A percentile compares a stretch with the other conserved stretches of the same genome.
Evolutionary conservation across 228 moss, liverwort and hornwort species (phyloP).

Genomic region (Sphagnum magellanicum): DNA sequence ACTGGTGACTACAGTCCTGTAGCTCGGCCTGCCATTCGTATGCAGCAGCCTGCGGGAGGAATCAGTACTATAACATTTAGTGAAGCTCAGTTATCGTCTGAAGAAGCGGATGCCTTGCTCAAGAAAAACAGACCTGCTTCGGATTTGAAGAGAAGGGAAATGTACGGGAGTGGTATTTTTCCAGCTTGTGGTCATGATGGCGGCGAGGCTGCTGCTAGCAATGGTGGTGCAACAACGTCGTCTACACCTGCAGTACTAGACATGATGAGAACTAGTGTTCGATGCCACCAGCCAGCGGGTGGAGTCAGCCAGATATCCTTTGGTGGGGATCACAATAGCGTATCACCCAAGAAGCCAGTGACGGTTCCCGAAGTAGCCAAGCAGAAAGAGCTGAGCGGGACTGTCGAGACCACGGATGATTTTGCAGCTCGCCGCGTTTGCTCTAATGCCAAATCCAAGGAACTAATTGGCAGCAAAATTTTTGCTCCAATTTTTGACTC

Average conservation of each 20-base stretch:
- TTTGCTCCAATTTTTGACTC: slow-evolving; percentile 60
- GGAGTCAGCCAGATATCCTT: slow-evolving; percentile 66
- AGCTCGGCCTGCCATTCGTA: slow-evolving; percentile 58
- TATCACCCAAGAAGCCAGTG: slow-evolving; percentile 50
- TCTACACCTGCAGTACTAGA: slow-evolving; percentile 11
- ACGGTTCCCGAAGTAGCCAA: slow-evolving; percentile 66
- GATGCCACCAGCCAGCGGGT: slow-evolving; percentile 61
- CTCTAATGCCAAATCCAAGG: slow-evolving; percentile 81
- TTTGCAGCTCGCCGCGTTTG: slow-evolving; percentile 51
- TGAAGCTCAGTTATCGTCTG: slow-evolving; percentile 43
- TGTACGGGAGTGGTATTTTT: slow-evolving; percentile 91
- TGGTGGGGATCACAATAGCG: slow-evolving; percentile 55
- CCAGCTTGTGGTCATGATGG: slow-evolving; percentile 54
- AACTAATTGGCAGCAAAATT: slow-evolving; percentile 87
- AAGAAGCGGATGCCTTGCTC: slow-evolving; percentile 64
- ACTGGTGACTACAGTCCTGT: slow-evolving; percentile 28
- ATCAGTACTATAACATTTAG: slow-evolving; percentile 69
- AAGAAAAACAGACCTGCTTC: slow-evolving; percentile 67
- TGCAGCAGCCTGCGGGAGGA: slow-evolving; percentile 86
- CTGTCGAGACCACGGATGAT: slow-evolving; percentile 58
- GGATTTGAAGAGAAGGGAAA: slow-evolving; percentile 87
- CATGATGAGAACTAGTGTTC: slow-evolving; percentile 34
- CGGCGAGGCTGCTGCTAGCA: slow-evolving; percentile 22
- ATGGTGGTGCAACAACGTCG: no score
- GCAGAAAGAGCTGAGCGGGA: slow-evolving; percentile 60